phyloP scores from a whole-genome alignment of 2,329 filamentous ascomycete genomes.

The Escovopsis weberi region DNA sequence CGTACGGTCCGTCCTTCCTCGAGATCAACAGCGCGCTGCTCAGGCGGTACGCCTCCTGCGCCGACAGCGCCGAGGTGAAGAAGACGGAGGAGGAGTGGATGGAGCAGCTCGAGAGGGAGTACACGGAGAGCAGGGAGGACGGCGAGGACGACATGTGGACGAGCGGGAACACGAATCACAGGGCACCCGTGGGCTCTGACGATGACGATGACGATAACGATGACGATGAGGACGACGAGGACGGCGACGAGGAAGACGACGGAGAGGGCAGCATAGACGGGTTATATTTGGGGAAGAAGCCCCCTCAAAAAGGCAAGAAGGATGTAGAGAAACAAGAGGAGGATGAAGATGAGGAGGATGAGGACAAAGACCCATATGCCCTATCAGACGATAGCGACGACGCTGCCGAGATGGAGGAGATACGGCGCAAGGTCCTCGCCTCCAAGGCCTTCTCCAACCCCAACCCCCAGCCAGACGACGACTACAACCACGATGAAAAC shows the following conservation, averaged over 20 bases:
- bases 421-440: constrained; percentile 75
- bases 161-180: constrained; percentile 74
- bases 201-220: constrained; percentile 26
- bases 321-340: constrained; percentile 13
- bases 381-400: constrained; percentile 73
- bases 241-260: constrained; percentile 28
- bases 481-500: constrained; percentile 29
- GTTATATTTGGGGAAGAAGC: constrained; percentile 46
- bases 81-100: constrained; percentile 78
- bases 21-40: constrained; percentile 78
- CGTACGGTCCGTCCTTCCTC: constrained; percentile 76
- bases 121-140: constrained; percentile 60
- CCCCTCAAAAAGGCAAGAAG: constrained; percentile 11
- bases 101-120: constrained; percentile 78
- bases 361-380: constrained; percentile 52
- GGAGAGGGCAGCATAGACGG: constrained; percentile 36
- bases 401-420: constrained; percentile 76
- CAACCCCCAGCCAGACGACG: constrained; percentile 28
- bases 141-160: constrained; percentile 71
- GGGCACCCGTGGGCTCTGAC: constrained; percentile 37
- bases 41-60: constrained; percentile 71
- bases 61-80: constrained; percentile 70
- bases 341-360: constrained; percentile 26
- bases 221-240: constrained; percentile 26
- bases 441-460: constrained; percentile 66